Evolutionary conservation across 1,284 basidiomycete species (phyloP).

Genomic region (Ganoderma resinaceum): DNA sequence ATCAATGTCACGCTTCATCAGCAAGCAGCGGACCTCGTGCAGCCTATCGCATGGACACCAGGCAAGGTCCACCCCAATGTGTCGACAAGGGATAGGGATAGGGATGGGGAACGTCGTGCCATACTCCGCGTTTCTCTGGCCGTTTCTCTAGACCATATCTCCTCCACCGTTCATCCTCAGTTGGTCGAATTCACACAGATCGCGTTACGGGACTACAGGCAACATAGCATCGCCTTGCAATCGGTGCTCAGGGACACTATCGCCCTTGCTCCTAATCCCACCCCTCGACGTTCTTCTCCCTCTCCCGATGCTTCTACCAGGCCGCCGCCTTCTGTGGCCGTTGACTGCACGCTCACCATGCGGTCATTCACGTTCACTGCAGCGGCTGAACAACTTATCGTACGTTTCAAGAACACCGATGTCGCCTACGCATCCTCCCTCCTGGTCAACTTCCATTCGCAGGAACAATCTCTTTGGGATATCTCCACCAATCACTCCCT

Average conservation of each 20-base stretch:
- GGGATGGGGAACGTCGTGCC: constrained; percentile 29
- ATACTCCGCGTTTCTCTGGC: constrained; percentile 48
- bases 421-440: constrained; percentile 50
- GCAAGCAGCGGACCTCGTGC: constrained; percentile 31
- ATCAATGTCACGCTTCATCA: constrained; percentile 25
- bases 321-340: constrained; percentile 19
- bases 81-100: constrained; percentile 33
- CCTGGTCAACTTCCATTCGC: constrained; percentile 44
- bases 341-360: constrained; percentile 35
- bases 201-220: constrained; percentile 56
- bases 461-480: constrained; percentile 32
- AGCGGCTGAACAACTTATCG: constrained; percentile 55
- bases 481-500: constrained; percentile 57
- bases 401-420: constrained; percentile 52
- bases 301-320: constrained; percentile 1
- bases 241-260: constrained; percentile 3
- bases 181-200: constrained; percentile 69
- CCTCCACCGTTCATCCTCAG: constrained; percentile 62
- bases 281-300: neutral
- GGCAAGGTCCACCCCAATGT: constrained; percentile 32
- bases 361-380: constrained; percentile 56
- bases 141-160: constrained; percentile 51
- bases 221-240: constrained; percentile 19
- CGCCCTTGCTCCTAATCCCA: neutral
- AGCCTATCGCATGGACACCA: constrained; percentile 21